Base-by-base conservation (phyloP, 2,329 filamentous ascomycete genomes). In the Tricladium varicosporioides region DNA sequence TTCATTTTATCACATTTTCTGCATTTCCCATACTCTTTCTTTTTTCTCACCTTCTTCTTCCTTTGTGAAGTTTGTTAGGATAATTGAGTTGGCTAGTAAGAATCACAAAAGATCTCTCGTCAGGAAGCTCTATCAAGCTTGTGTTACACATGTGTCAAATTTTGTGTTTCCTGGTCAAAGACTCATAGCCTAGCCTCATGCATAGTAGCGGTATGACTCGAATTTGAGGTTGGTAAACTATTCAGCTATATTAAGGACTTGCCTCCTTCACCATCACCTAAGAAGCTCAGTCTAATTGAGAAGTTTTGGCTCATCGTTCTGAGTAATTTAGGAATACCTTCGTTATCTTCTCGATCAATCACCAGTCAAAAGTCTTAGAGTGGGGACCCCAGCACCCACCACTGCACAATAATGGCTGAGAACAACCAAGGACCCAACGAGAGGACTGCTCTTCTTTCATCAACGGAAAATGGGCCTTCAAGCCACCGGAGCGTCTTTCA, bases 381-480 rank as follows among this genome's bases (percentile, higher is more conserved):
- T 40, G 36, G 36, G 36, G 36, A 40, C 9, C 36, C 36, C 36
- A n/a, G 36, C n/a, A 40, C 36, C 36, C n/a, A 40, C n/a, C n/a
- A 40, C 36, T 5, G 9, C n/a, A 40, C 36, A 4, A 40, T n/a
- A 40, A 40, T 40, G 36, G 36, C 36, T 40, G 18, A 31, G 16
- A 18, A 22, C 22, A 43, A 31, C 15, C n/a, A 18, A 18, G 15
- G 15, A 11, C 16, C 40, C 22, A 50, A 49, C 9, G 65, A 67
- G 51, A 48, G 51, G 11, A 62, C 63, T 13, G 51, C 58, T 19
- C 54, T 62, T n/a, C 54, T 67, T 14, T 32, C 56, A 3, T 19
- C 49, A 15, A 27, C 5, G 9, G 48, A 40, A 14, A 48, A 56
- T 56, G 31, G 52, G 14, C 47, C 31, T 14, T 36, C 51, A 13